Base-by-base conservation (phyloP, 2,329 filamentous ascomycete genomes). In the Aureobasidium sp. region DNA sequence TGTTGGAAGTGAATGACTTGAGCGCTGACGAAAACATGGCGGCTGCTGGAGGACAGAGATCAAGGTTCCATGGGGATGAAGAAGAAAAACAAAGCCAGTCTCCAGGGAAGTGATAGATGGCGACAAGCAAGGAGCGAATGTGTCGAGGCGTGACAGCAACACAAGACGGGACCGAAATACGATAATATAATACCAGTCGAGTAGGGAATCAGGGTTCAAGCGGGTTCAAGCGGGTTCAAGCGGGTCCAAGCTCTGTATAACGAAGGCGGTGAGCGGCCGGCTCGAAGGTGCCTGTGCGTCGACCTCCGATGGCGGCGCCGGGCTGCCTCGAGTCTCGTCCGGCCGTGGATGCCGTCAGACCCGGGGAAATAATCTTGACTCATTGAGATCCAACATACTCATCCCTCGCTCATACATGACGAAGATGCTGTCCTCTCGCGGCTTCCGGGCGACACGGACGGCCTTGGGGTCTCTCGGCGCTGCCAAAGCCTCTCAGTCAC, bases 1-100 rank as follows among this genome's bases (percentile, higher is more conserved):
- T 97, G 72, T 96, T 95, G 56, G 87, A 91, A 59, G 84, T 85
- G 69, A 97, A 91, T 59, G 91, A 94, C 72, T 97, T 97, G 68
- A 97, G 79, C 60, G 89, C 88, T 58, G 85, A 90, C 66, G 89
- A 88, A 72, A 96, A 95, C 90, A 97, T 96, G 68, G 66, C 79
- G 38, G 14, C n/a, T 35, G 49, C 4, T 41, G 11, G 14, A 6
- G 12, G 4, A 8, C 11, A 32, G n/a, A 4, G 10, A 25, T 54
- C 35, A 51, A 21, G 48, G 27, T 41, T 34, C 37, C 48, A 51
- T 51, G 7, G 14, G 35, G 27, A 7, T 6, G 27, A 6, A 29
- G 27, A 29, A 12, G 6, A 29, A 12, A 6, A 29, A 6, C 6
- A 29, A 6, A 29, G 27, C 6, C 6, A 29, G 27, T 6, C 6